Conservation (phyloP, 140 eudicot genomes). For the Flaveria floridana region DNA sequence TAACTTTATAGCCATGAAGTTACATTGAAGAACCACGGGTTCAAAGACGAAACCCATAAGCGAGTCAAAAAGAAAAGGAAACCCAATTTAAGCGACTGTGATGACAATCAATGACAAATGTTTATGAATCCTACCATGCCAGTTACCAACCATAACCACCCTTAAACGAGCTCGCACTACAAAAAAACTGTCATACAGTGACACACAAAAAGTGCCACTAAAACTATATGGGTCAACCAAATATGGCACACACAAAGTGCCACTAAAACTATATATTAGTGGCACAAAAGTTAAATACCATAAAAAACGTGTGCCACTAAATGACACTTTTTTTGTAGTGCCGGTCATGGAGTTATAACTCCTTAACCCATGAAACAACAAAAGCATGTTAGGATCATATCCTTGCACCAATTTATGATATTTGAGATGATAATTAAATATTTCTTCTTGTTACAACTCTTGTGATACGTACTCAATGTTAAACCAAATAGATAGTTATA, state of each 20-base stretch:
- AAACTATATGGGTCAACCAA: no score
- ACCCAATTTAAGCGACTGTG: slow-evolving; percentile 45
- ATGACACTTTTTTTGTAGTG: no score
- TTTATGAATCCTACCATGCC: slow-evolving; percentile 47
- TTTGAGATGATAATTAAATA: slow-evolving; percentile 34
- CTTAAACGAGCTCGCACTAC: slow-evolving; percentile 26
- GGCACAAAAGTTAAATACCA: no score
- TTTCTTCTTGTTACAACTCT: slow-evolving; percentile 40
- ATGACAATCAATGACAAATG: slow-evolving; percentile 52
- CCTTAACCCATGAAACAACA: slow-evolving; percentile 45
- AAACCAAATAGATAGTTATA: no score
- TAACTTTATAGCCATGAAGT: slow-evolving; percentile 30
- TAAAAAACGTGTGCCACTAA: no score
- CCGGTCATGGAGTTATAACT: slow-evolving; percentile 33
- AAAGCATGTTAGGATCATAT: slow-evolving; percentile 39
- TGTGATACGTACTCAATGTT: slow-evolving; percentile 12
- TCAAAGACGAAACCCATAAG: slow-evolving; percentile 54
- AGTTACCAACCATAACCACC: slow-evolving; percentile 48
- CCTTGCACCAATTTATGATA: slow-evolving; percentile 34
- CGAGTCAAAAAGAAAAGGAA: slow-evolving; percentile 65
- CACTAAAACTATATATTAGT: no score
- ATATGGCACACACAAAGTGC: no score
- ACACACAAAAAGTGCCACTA: no score
- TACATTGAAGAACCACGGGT: slow-evolving; percentile 39
- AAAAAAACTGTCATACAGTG: no score